Base-by-base conservation (phyloP, 768 basidiomycete species). In the Trametes cinnabarina region DNA sequence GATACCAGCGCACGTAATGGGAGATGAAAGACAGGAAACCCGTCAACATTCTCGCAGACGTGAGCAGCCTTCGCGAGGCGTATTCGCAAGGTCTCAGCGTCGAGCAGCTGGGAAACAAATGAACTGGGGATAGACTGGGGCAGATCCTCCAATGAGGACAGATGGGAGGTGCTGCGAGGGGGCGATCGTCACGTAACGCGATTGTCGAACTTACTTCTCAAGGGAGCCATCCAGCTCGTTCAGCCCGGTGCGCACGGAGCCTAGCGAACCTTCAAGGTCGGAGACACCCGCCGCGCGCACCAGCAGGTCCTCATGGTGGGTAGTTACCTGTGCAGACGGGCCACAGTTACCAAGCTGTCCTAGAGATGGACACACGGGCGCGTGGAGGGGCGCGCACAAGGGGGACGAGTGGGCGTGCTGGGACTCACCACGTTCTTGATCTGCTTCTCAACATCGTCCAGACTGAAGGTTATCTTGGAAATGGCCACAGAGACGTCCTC, bases 361-460 rank as follows among this genome's bases (percentile, higher is more conserved):
- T 32, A 12, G 12, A 12, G 30, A 32, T 32, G 6, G 17, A 4
- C 30, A 17, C 25, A 26, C 40, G 6, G 23, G 37, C 23, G 32
- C 23, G 15, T 11, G 8, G 34, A 39, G 7, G 34, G 37, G 12
- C 25, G n/a, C 9, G 19, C 12, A 14, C 40, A 12, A 12, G 14
- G 22, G 14, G 28, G 11, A 3, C 17, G 4, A 7, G 32, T 11
- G 26, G 37, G 9, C 4, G 12, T 20, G 20, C 25, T 7, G 30
- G 19, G 67, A 28, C 87, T 63, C 58, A 95, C 94, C 72, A 96
- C 77, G 46, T 78, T 79, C 72, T 90, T 90, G 50, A 98, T 87
- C 72, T 98, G 93, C 70, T 88, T 92, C 25, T 88, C 86, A 19
- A 96, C 86, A 71, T 98, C 94, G 39, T 98, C 96, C 58, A 98